Evolutionary conservation across 2,329 filamentous ascomycete species (phyloP), one percentile per base, ranked within the genome.

Genomic region (Ilyonectria destructans): DNA sequence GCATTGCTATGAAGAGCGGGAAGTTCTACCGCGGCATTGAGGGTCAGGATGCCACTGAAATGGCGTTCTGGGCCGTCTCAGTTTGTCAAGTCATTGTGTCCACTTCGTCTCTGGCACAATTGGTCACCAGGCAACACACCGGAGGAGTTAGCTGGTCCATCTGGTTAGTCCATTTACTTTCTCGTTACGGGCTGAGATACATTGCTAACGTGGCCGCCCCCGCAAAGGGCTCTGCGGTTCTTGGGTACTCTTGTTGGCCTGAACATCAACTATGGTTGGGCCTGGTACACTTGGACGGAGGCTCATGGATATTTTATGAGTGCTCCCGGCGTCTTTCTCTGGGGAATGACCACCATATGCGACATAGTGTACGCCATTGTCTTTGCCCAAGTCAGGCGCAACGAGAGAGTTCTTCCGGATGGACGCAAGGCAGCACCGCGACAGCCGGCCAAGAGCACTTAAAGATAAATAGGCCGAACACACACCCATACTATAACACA

Each of bases 271-370:
- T 65, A 60, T 6, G 49, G 57, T n/a, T 60, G 56, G 62, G 56
- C 62, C 15, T 65, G 62, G 62, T 65, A 65, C 49, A 65, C 57
- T 23, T 65, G 56, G 62, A 46, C 62, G 1, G 62, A 65, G 57
- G 62, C 62, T 29, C 56, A 65, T 26, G 62, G 26, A 7, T 65
- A 61, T 35, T 65, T 65, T 7, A 65, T 65, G 57, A 61, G 62
- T 48, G 31, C 48, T 23, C 56, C 62, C 2, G 62, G 56, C 1
- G 21, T 65, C 21, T 60, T 65, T 51, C 62, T 65, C 21, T 61
- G 62, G 62, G 62, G 56, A 31, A 19, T 60, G 7, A 65, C 62
- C 9, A 65, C 62, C 4, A 19, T 60, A 17, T 55, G 56, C 5
- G 62, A 65, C 23, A 26, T 65, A 43, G 23, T 40, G 17, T 65